A percentile compares a stretch with the other conserved stretches of the same genome.
Evolutionary conservation across 192 early-diverging fungal genomes (phyloP).

Genomic region (Coemansia sp.): DNA sequence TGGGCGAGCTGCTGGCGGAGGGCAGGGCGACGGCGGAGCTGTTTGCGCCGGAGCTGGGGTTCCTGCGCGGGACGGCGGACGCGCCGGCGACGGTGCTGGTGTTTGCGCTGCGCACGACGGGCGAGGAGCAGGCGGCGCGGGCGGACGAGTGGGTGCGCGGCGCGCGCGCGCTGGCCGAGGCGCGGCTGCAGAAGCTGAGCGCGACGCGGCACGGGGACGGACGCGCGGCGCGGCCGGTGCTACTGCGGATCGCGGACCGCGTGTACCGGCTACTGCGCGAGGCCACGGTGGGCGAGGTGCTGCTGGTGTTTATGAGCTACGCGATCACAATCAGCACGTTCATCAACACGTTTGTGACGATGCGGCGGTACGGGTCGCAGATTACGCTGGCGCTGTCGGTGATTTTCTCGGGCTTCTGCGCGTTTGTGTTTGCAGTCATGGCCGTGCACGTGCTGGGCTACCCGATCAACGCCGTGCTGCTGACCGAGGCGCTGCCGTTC

Average conservation of each 20-base stretch:
- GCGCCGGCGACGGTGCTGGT: constrained; percentile 36
- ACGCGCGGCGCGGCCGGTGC: constrained; percentile 5
- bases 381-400: constrained; percentile 74
- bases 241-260: constrained; percentile 35
- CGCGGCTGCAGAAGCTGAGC: constrained; percentile 17
- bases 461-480: constrained; percentile 66
- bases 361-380: constrained; percentile 81
- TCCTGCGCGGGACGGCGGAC: constrained; percentile 46
- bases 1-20: constrained; percentile 11
- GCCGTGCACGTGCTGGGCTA: constrained; percentile 69
- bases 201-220: neutral
- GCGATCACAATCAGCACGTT: constrained; percentile 81
- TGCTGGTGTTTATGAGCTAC: constrained; percentile 76
- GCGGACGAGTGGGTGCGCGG: constrained; percentile 31
- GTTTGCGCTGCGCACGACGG: constrained; percentile 41
- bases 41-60: constrained; percentile 43
- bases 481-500: constrained; percentile 88
- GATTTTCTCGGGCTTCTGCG: constrained; percentile 68
- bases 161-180: constrained; percentile 18
- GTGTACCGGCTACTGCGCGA: constrained; percentile 67
- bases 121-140: constrained; percentile 1
- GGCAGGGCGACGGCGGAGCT: constrained; percentile 11
- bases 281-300: constrained; percentile 73
- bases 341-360: constrained; percentile 75
- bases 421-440: constrained; percentile 71